Evolutionary conservation across 176 grass and related monocot genomes (phyloP), one percentile per base, ranked within the genome.

Genomic region (Guadua angustifolia): DNA sequence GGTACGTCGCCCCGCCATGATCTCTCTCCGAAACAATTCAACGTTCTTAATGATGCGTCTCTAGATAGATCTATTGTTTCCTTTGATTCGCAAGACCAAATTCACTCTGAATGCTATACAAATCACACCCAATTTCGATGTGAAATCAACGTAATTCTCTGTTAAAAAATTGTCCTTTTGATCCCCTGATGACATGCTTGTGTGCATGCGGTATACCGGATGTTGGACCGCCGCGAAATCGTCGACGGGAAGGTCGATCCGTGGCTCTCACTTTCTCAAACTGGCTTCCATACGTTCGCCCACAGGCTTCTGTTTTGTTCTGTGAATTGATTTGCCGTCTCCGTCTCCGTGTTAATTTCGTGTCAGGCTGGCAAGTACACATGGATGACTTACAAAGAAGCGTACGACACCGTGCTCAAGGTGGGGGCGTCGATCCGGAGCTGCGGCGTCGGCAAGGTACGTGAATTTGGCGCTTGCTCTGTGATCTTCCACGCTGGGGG

Each of bases 301-400:
- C 29, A 29, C 29, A 29, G 1, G 29, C 29, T 29, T 29, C 29
- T 29, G n/a, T n/a, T 86, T 40, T 56, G 14, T 49, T 68, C 35
- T 9, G 15, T 63, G 18, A 29, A 73, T 68, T 79, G 26, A 71
- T 83, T 49, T 75, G 35, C 15, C n/a, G 53, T 74, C 72, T 79
- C 39, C 77, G 63, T 83, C 19, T 69, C 51, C 35, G 38, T 79
- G 67, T 40, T 36, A 17, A 82, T 78, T 18, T 84, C 61, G 33
- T 76, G 24, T 67, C 69, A 94, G 92, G 87, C 87, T 84, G 89
- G 89, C 73, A 35, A 87, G 66, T 98, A 95, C 89, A 92, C 85
- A 22, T 98, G 96, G 96, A 50, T 85, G 70, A 98, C 91, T 43
- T 98, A 98, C 74, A 93, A 91, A 79, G 85, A 95, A 76, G 93